Base-by-base conservation (phyloP, 108 stramenopile species). In the Nitzschia inconspicua region DNA sequence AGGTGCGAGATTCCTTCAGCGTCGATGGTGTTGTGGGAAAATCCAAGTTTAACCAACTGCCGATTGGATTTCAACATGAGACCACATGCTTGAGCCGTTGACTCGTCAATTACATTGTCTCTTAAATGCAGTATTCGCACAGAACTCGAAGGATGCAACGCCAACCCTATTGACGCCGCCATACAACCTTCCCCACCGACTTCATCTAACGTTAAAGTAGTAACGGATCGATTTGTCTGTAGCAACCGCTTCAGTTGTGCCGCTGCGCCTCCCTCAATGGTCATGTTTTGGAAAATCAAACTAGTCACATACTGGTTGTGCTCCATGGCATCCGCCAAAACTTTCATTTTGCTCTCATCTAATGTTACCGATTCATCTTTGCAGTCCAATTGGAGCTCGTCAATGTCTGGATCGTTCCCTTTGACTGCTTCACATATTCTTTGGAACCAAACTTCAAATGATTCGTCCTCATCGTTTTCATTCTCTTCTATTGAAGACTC, bases 21-120 rank as follows among this genome's bases (percentile, higher is more conserved):
- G 1, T 29, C 32, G 6, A 70, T 62, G 16, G 27, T 26, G 18
- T 62, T 62, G 36, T 70, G 57, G 9, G 57, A 61, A 37, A 70
- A 55, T 11, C 34, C 20, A 53, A 70, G 30, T 25, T 70, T 41
- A 19, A 47, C 18, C 19, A 70, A 40, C 7, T 24, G 20, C n/a
- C 26, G 24, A 28, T 46, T 55, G 13, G 14, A 30, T 47, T 62
- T 62, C 54, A 70, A 13, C 60, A 70, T 49, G 19, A 41, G 22
- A 18, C 66, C 56, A 1, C 57, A 40, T 0, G 47, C 47, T 27
- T 40, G 27, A 18, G 47, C 44, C 0, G 23, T 50, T 24, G 16
- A 8, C 9, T 5, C 44, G 24, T 27, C 36, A 36, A 66, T n/a
- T 3, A 16, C 9, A 43, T 66, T 66, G 16, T 56, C 66, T 11